Conservation (phyloP, 257 asterid genomes). For the Rhazya stricta region DNA sequence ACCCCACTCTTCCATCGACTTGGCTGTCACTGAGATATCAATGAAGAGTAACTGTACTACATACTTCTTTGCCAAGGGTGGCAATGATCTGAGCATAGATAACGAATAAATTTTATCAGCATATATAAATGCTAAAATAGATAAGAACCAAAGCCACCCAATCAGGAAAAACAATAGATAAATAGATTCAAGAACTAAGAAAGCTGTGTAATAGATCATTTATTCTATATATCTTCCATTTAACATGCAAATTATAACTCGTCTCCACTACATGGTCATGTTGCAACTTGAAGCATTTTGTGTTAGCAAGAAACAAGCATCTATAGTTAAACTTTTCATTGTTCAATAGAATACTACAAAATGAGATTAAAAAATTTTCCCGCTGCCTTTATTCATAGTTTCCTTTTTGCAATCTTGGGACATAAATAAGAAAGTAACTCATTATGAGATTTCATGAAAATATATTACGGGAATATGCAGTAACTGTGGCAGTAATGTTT, state of each 20-base stretch:
- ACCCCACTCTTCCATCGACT: conserved; percentile 90
- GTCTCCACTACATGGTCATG: background rate
- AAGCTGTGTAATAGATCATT: background rate
- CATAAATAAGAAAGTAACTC: background rate
- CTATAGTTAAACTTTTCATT: background rate
- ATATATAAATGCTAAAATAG: background rate
- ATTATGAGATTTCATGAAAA: background rate
- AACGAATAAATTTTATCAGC: background rate
- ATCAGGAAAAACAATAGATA: background rate
- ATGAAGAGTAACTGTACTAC: conserved; percentile 70
- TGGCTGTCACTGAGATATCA: conserved; percentile 58
- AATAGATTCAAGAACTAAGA: background rate
- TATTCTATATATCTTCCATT: background rate
- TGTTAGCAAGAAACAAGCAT: background rate
- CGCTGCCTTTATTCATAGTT: background rate
- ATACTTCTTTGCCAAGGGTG: conserved; percentile 92
- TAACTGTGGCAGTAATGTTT: background rate
- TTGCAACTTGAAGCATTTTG: background rate
- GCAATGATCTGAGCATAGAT: conserved; percentile 59
- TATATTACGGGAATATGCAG: no score
- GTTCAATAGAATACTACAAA: background rate
- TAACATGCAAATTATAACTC: background rate
- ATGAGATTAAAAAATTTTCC: background rate
- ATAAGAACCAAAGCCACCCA: background rate
- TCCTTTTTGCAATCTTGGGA: background rate